Base-by-base conservation (phyloP, 2,329 filamentous ascomycete species). In the Colletotrichum eremochloae region DNA sequence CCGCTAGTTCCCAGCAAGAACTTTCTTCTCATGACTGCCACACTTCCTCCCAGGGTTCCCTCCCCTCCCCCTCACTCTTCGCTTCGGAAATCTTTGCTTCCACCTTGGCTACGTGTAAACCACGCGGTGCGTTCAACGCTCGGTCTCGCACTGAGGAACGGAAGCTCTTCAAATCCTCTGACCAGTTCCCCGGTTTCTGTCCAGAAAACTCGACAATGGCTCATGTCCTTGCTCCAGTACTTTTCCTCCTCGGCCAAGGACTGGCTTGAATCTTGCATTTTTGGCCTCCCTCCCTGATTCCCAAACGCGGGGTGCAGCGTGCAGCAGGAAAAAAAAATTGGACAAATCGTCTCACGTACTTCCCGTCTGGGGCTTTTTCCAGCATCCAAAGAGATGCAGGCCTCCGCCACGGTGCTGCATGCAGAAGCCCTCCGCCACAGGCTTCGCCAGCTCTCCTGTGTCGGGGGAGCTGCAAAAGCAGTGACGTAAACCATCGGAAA, bases 241-340 rank as follows among this genome's bases (percentile, higher is more conserved):
- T 46, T 20, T 11, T 40, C 20, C n/a, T 4, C 29, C 24, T 20
- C 9, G 5, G 44, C 33, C 31, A 20, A 36, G 14, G 44, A 20
- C 24, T 36, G 62, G 36, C 62, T 66, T 12, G 36, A 58, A 14
- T 15, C n/a, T 31, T 57, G 44, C 38, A 6, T 55, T 31, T 44
- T 38, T 9, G n/a, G 33, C 52, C 52, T 55, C 65, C 46, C 64
- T 58, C 6, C 24, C 24, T 8, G 40, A 0, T 20, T 9, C 33
- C 36, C 68, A 72, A 72, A 72, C 58, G 65, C 53, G 69, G 69
- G 65, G 65, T 72, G 53, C 69, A 72, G 65, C 31, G 36, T 36
- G 58, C 65, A 68, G 36, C 7, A 46, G 2, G 46, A 24, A 24
- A 24, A 24, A 24, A 24, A 24, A 24, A 24, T 55, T 63, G 31